Conservation (phyloP, 2,329 filamentous ascomycete genomes). For the Cladophialophora exuberans region DNA sequence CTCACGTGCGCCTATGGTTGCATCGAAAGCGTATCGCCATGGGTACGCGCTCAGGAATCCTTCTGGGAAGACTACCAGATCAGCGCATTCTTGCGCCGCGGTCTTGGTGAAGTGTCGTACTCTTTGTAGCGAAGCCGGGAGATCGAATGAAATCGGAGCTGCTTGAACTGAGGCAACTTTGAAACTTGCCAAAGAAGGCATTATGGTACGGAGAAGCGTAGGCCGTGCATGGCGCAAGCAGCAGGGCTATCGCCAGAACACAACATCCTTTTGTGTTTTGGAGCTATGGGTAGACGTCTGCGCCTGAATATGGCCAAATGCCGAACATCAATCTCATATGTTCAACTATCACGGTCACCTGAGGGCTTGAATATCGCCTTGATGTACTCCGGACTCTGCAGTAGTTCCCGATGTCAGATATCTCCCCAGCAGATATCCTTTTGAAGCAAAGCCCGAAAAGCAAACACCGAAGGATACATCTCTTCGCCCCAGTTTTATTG, state of each 20-base stretch:
- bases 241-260: background rate
- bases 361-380: background rate
- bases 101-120: conserved; percentile 50
- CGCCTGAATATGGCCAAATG: background rate
- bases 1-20: conserved; percentile 69
- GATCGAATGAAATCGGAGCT: conserved; percentile 10
- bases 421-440: background rate
- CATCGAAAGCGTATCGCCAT: conserved; percentile 76
- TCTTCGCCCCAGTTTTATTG: background rate
- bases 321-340: background rate
- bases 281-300: background rate
- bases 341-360: background rate
- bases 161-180: conserved; percentile 13
- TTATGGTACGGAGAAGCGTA: background rate
- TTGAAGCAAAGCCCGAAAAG: conserved; percentile 10
- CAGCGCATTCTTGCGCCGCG: conserved; percentile 62
- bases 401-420: background rate
- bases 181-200: background rate
- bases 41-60: conserved; percentile 91
- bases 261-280: conserved; percentile 1
- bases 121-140: background rate
- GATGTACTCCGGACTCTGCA: background rate
- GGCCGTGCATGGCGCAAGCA: background rate
- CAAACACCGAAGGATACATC: conserved; percentile 12
- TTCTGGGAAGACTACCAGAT: conserved; percentile 86